Percentiles rank a stretch among this genome's conserved stretches.
phyloP scores from a whole-genome alignment of 2,329 filamentous ascomycete genomes.

The Lomentospora prolificans region DNA sequence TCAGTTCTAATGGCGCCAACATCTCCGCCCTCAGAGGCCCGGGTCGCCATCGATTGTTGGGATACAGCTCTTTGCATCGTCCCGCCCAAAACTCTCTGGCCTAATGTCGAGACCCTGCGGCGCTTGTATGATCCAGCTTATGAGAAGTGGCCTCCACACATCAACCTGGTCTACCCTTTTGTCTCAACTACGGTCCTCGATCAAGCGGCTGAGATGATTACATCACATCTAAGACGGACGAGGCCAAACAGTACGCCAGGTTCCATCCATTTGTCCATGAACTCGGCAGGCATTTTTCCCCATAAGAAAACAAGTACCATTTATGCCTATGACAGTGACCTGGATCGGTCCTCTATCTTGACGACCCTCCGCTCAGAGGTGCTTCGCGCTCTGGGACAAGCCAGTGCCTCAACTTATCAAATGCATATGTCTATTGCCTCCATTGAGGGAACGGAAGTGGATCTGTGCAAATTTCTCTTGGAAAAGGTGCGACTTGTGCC shows the following conservation, averaged over 20 bases:
- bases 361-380: constrained; percentile 23
- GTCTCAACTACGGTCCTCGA: constrained; percentile 37
- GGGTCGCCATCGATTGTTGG: constrained; percentile 24
- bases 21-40: not conserved
- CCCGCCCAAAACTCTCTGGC: constrained; percentile 38
- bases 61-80: constrained; percentile 54
- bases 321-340: constrained; percentile 27
- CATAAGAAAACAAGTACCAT: constrained; percentile 41
- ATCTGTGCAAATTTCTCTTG: constrained; percentile 39
- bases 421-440: constrained; percentile 16
- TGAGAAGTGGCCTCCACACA: constrained; percentile 54
- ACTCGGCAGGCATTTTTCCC: constrained; percentile 34
- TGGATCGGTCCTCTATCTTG: constrained; percentile 15
- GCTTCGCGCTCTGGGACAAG: constrained; percentile 25
- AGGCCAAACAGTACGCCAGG: constrained; percentile 12
- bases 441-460: constrained; percentile 24
- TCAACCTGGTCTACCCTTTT: constrained; percentile 60
- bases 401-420: constrained; percentile 19
- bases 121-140: constrained; percentile 53
- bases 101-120: constrained; percentile 42
- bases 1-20: not conserved
- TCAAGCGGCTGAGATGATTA: constrained; percentile 29
- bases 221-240: constrained; percentile 20
- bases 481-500: constrained; percentile 42
- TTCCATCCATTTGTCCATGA: constrained; percentile 23